Conservation (phyloP, 73 alveolate species). For the Symbiodinium pilosum region DNA sequence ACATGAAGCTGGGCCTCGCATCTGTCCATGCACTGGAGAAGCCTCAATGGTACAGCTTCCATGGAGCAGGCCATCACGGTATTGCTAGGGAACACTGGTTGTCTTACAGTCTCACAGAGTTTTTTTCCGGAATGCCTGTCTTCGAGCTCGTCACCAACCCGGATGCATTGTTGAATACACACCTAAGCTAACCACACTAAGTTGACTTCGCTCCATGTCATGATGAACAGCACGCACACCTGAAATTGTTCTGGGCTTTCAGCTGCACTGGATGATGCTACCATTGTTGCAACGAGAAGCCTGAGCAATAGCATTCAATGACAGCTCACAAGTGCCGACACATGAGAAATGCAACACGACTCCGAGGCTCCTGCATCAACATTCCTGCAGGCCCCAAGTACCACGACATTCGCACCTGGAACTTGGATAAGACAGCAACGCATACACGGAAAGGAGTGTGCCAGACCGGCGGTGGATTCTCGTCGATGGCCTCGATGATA, state of each 20-base stretch:
- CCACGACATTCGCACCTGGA: constrained; percentile 56
- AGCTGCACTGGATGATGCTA: constrained; percentile 65
- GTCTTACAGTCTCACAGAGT: no score
- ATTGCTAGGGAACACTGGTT: no score
- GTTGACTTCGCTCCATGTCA: no score
- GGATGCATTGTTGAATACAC: constrained; percentile 51
- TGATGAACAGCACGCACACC: no score
- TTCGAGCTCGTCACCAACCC: constrained; percentile 73
- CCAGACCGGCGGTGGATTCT: constrained; percentile 52
- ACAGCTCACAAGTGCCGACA: no score
- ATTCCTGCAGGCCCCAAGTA: constrained; percentile 69
- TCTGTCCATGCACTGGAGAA: constrained; percentile 84
- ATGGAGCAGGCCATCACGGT: no score
- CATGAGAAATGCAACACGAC: background rate
- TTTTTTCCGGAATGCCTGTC: constrained; percentile 21
- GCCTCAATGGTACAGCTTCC: constrained; percentile 46
- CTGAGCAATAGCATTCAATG: background rate
- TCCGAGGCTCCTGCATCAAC: background rate
- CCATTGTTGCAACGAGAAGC: constrained; percentile 29
- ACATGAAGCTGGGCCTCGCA: constrained; percentile 30
- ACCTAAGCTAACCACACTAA: no score
- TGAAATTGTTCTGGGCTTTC: background rate
- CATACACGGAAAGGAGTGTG: no score
- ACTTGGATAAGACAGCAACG: no score
- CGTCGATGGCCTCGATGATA: constrained; percentile 81